Conservation (phyloP, 176 grass and related monocot species). For the Miscanthus lutarioriparius region DNA sequence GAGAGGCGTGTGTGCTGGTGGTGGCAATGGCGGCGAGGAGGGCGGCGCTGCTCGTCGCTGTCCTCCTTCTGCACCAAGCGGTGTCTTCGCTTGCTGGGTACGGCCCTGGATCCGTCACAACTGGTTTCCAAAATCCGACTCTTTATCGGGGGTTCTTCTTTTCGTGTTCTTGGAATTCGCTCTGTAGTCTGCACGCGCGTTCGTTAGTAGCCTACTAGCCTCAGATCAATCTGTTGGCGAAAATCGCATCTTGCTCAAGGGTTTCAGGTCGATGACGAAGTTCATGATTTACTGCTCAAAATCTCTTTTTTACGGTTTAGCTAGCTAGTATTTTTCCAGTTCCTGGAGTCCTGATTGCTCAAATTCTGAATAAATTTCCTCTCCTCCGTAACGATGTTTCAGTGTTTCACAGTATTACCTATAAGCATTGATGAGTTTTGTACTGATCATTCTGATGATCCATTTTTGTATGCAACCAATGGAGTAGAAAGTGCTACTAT, state of each 20-base stretch:
- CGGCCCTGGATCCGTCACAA: too few relatives aligned
- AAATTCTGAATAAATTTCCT: not conserved
- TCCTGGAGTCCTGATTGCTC: not conserved
- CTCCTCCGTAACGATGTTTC: not conserved
- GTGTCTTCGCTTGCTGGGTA: not conserved
- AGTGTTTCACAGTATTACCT: not conserved
- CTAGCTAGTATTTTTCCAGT: not conserved
- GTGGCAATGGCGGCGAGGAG: not conserved
- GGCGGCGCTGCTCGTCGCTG: not conserved
- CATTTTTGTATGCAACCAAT: not conserved
- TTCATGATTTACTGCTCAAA: not conserved
- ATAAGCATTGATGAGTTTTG: not conserved
- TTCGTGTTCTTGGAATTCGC: too few relatives aligned
- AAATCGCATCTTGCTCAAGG: not conserved
- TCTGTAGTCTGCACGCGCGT: not conserved
- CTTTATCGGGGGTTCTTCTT: too few relatives aligned
- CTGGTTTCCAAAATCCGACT: too few relatives aligned
- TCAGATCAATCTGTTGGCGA: not conserved
- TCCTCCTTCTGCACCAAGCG: not conserved
- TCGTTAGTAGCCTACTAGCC: not conserved
- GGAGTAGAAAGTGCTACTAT: conserved; percentile 70
- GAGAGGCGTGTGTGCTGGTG: too few relatives aligned
- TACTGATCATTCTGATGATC: not conserved
- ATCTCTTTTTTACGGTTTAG: not conserved
- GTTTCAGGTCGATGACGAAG: not conserved